Evolutionary conservation across 257 asterid genomes (phyloP).

Genomic region (Solanum pennellii): DNA sequence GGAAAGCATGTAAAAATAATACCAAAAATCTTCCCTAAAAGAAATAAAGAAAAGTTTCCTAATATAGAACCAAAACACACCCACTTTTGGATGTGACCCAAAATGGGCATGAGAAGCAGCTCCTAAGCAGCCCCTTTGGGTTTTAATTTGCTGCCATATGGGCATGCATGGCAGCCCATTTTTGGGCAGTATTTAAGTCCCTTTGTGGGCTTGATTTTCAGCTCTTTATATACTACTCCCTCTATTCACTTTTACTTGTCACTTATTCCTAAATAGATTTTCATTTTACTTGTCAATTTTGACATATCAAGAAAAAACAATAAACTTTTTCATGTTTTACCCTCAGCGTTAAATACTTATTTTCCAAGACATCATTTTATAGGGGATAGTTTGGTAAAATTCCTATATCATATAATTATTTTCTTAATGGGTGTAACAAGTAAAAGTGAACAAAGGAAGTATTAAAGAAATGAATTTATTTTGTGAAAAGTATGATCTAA

Average conservation of each 20-base stretch:
- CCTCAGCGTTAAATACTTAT: no score
- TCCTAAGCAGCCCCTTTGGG: neutral
- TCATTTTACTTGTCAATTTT: no score
- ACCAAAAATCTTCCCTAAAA: neutral
- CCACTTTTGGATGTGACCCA: neutral
- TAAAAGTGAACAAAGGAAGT: no score
- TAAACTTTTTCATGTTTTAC: no score
- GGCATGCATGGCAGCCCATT: neutral
- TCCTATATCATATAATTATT: no score
- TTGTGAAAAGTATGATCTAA: neutral
- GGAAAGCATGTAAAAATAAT: neutral
- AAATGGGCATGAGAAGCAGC: neutral
- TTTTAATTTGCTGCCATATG: neutral
- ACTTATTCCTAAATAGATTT: no score
- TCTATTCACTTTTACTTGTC: no score
- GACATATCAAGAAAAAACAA: no score
- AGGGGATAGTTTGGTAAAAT: no score
- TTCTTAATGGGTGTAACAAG: no score
- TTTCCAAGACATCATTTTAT: no score
- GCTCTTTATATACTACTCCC: neutral
- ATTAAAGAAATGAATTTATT: neutral
- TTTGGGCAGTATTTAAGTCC: neutral
- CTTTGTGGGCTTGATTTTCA: neutral
- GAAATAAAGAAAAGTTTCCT: neutral
- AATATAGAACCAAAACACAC: neutral